A percentile compares a stretch with the other conserved stretches of the same genome.
Evolutionary conservation across 805 yeast species (phyloP).

Genomic region (Candida broadrunensis): DNA sequence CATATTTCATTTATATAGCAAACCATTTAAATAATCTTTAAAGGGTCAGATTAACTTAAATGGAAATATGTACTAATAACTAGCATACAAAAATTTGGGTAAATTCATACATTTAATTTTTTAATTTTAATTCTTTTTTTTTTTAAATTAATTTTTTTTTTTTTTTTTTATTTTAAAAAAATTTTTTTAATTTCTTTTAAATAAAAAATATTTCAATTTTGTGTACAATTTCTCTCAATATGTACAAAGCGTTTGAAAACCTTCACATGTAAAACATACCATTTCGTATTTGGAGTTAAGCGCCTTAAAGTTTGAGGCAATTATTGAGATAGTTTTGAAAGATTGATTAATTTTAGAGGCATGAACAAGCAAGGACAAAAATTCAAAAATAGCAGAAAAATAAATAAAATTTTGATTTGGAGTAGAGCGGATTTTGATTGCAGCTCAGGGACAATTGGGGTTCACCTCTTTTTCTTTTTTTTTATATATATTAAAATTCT

Average conservation of each 20-base stretch:
- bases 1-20: background rate
- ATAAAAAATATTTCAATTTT: background rate
- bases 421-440: no score
- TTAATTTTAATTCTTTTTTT: background rate
- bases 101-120: background rate
- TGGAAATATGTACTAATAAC: background rate
- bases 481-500: no score
- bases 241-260: background rate
- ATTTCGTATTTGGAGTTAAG: background rate
- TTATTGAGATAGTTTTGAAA: no score
- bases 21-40: no score
- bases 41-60: conserved; percentile 1
- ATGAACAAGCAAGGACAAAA: no score
- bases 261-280: conserved; percentile 1
- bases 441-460: no score
- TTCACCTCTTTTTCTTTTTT: no score
- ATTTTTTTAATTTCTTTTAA: background rate
- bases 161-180: background rate
- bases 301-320: no score
- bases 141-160: background rate
- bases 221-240: background rate
- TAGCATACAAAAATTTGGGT: background rate
- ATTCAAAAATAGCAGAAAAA: no score
- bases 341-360: no score
- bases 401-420: no score